Conservation (phyloP, 805 yeast species). For the Pichia pseudocactophila region DNA sequence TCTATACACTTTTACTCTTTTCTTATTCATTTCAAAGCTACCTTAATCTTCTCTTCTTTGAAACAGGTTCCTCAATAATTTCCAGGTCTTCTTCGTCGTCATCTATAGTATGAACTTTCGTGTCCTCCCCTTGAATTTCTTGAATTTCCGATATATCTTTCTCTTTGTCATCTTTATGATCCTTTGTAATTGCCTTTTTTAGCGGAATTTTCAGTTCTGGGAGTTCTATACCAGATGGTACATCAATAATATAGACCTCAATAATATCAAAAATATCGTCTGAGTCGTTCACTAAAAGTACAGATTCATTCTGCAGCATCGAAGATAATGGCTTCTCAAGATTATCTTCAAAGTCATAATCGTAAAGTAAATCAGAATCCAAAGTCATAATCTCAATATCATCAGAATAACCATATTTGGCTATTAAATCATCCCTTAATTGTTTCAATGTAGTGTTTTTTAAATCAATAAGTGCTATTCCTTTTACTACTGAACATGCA, state of each 20-base stretch:
- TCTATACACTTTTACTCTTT: constrained; percentile 2
- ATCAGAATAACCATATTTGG: constrained; percentile 45
- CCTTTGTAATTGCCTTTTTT: constrained; percentile 13
- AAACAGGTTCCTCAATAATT: background rate
- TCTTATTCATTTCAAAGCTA: background rate
- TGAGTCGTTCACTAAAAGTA: constrained; percentile 71
- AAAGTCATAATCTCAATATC: constrained; percentile 45
- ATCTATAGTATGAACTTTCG: background rate
- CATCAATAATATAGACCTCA: constrained; percentile 43
- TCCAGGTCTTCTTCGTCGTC: constrained; percentile 7
- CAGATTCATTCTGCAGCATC: constrained; percentile 48
- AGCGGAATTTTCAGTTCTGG: constrained; percentile 21
- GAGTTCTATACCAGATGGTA: constrained; percentile 9
- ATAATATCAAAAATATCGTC: constrained; percentile 55
- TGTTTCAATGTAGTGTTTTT: constrained; percentile 33
- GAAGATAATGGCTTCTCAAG: constrained; percentile 36
- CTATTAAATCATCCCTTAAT: constrained; percentile 42
- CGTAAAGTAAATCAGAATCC: constrained; percentile 57
- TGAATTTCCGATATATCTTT: constrained; percentile 14
- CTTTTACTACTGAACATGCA: constrained; percentile 51
- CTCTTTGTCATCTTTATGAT: constrained; percentile 9
- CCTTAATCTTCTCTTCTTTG: constrained; percentile 1
- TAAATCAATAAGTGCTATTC: constrained; percentile 33
- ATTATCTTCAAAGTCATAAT: constrained; percentile 83
- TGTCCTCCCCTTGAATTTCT: constrained; percentile 3